Conservation (phyloP, 768 basidiomycete genomes). For the Mrakia frigida region DNA sequence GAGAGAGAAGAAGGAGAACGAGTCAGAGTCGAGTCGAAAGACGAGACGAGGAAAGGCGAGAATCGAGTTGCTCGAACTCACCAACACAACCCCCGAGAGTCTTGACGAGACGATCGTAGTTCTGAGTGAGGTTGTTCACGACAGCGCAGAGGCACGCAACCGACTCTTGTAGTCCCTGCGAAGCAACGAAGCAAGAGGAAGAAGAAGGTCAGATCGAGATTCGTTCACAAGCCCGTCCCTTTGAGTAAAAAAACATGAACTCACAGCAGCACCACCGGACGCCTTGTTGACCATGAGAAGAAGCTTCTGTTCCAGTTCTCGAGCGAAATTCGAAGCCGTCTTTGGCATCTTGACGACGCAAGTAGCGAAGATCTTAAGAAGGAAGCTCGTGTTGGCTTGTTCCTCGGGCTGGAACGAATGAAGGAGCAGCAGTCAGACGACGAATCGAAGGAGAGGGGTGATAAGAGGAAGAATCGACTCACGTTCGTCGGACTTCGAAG, state of each 20-base stretch:
- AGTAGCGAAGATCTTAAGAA: constrained; percentile 80
- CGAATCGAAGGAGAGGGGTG: background rate
- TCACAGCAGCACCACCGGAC: constrained; percentile 45
- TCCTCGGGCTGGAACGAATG: constrained; percentile 62
- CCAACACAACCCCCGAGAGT: constrained; percentile 82
- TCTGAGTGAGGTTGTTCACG: constrained; percentile 77
- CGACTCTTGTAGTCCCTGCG: constrained; percentile 77
- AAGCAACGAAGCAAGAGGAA: constrained; percentile 5
- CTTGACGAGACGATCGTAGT: constrained; percentile 69
- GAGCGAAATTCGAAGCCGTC: constrained; percentile 79
- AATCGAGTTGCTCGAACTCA: constrained; percentile 42
- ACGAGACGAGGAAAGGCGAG: background rate
- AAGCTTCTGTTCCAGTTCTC: constrained; percentile 71
- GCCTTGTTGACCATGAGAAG: constrained; percentile 92
- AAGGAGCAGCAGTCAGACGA: background rate
- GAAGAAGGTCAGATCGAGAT: constrained; percentile 36
- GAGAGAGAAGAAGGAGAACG: background rate
- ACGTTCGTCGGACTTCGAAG: constrained; percentile 77
- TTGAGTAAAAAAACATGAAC: background rate
- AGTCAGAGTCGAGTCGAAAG: background rate
- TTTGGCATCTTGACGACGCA: constrained; percentile 84
- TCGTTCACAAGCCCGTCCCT: constrained; percentile 28
- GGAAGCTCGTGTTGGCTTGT: constrained; percentile 71
- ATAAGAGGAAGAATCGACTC: constrained; percentile 37
- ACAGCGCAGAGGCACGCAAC: constrained; percentile 88